Conservation (phyloP, 495 filamentous ascomycete species). For the Xylaria longipes region DNA sequence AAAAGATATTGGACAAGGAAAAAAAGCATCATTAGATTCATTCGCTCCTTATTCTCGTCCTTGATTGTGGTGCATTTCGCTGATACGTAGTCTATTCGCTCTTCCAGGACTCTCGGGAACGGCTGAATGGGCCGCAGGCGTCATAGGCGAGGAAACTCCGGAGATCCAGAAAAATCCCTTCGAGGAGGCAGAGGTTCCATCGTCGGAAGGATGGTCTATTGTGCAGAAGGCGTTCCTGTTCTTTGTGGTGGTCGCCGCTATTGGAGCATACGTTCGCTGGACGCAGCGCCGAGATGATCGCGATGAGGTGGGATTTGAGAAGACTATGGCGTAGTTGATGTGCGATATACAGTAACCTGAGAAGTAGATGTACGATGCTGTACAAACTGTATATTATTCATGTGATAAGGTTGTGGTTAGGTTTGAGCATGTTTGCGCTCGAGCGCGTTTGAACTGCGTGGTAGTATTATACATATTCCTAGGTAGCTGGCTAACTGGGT, state of each 20-base stretch:
- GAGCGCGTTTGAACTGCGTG: not conserved
- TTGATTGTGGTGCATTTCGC: conserved; percentile 30
- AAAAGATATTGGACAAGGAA: conserved; percentile 25
- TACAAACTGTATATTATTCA: conserved; percentile 14
- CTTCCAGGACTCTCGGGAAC: conserved; percentile 38
- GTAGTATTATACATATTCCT: not conserved
- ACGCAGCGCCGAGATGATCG: conserved; percentile 30
- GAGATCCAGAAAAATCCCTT: conserved; percentile 18
- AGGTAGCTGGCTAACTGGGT: conserved; percentile 19
- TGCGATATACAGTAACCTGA: conserved; percentile 1
- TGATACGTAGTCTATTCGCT: conserved; percentile 37
- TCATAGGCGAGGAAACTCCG: conserved; percentile 25
- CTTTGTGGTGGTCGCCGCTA: conserved; percentile 42
- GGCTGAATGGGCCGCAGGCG: conserved; percentile 40
- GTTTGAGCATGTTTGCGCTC: not conserved
- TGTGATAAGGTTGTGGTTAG: not conserved
- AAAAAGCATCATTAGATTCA: conserved; percentile 23
- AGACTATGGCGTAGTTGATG: conserved; percentile 35
- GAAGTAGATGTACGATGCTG: conserved; percentile 13
- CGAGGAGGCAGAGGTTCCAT: conserved; percentile 23
- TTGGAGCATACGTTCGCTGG: conserved; percentile 44
- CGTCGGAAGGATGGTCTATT: conserved; percentile 41
- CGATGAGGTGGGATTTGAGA: conserved; percentile 32
- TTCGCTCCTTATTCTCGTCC: conserved; percentile 30
- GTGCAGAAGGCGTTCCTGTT: conserved; percentile 49